Conservation (phyloP, 2,329 filamentous ascomycete species). For the Thelonectria rubi region DNA sequence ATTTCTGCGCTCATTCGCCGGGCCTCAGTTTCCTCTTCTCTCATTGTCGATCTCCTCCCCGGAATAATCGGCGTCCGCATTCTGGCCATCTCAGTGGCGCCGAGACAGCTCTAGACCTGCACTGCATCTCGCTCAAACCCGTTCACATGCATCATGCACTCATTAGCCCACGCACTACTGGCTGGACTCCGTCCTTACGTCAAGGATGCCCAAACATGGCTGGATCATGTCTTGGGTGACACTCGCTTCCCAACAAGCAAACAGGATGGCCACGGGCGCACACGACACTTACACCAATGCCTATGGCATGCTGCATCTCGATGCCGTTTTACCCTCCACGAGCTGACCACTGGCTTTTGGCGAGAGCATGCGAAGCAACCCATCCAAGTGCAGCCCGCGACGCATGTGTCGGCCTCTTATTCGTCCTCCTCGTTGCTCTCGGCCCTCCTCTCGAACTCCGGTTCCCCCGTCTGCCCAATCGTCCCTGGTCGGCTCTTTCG, state of each 20-base stretch:
- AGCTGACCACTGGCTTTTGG: constrained; percentile 30
- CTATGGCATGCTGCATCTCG: constrained; percentile 25
- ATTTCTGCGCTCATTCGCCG: constrained; percentile 1
- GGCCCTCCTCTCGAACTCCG: constrained; percentile 25
- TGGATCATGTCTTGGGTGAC: constrained; percentile 20
- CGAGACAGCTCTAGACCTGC: constrained; percentile 11
- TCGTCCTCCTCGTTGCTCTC: constrained; percentile 26
- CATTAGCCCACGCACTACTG: neutral
- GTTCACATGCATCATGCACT: constrained; percentile 30
- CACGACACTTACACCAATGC: constrained; percentile 17
- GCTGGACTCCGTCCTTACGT: neutral
- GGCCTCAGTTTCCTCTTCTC: constrained; percentile 1
- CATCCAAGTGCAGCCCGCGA: constrained; percentile 34
- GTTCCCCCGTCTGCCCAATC: constrained; percentile 31
- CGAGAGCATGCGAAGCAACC: constrained; percentile 27
- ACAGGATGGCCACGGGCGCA: constrained; percentile 1
- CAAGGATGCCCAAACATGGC: constrained; percentile 1
- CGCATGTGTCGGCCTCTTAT: constrained; percentile 39
- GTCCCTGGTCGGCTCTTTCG: constrained; percentile 12
- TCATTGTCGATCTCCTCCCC: constrained; percentile 17
- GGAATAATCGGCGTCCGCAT: constrained; percentile 11
- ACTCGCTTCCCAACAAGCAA: constrained; percentile 5
- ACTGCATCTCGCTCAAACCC: constrained; percentile 28
- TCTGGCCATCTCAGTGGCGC: constrained; percentile 20
- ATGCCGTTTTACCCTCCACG: constrained; percentile 23